phyloP scores from a whole-genome alignment of 2,329 filamentous ascomycete species.

The Nothophoma quercina region DNA sequence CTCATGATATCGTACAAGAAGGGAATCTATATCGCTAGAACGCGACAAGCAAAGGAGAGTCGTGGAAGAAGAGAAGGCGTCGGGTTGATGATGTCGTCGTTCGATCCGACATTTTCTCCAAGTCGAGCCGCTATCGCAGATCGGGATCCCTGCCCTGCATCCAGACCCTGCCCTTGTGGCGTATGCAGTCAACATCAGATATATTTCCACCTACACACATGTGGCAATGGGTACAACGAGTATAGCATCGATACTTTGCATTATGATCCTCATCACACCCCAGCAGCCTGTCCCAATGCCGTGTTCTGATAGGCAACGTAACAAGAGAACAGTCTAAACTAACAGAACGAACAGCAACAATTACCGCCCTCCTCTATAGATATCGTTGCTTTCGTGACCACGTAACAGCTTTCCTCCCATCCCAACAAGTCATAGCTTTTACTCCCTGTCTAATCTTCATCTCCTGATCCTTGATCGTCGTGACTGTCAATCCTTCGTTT shows the following conservation, averaged over 20 bases:
- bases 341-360: neutral
- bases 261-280: too few relatives aligned
- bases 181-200: neutral
- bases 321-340: neutral
- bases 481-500: neutral
- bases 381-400: neutral
- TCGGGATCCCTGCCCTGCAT: neutral
- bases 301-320: neutral
- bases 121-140: slow-evolving; percentile 11
- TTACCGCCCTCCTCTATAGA: neutral
- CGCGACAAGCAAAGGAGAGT: neutral
- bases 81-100: slow-evolving; percentile 1
- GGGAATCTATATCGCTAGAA: neutral
- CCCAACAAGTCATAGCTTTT: too few relatives aligned
- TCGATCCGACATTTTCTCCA: slow-evolving; percentile 14
- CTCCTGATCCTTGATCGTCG: too few relatives aligned
- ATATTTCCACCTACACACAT: too few relatives aligned
- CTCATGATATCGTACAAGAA: neutral
- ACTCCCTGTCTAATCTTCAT: too few relatives aligned
- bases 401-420: too few relatives aligned
- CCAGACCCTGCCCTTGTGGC: slow-evolving; percentile 1
- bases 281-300: neutral
- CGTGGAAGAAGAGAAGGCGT: neutral
- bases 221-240: too few relatives aligned
- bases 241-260: too few relatives aligned